Evolutionary conservation across 768 basidiomycete genomes (phyloP).

Genomic region (Termitomyces sp.): DNA sequence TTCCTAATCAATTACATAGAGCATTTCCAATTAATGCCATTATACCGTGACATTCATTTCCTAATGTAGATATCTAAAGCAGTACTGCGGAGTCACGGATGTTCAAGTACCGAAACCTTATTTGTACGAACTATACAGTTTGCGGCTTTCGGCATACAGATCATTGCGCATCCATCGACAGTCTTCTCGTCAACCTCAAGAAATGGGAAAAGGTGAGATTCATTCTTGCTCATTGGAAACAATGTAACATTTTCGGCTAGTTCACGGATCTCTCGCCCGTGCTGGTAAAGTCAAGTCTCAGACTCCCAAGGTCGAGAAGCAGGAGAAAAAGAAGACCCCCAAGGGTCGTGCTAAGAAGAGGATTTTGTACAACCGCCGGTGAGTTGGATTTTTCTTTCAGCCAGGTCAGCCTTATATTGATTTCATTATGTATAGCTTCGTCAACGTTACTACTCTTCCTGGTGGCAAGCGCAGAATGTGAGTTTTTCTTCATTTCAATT

Average conservation of each 20-base stretch:
- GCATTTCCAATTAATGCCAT: too few relatives aligned
- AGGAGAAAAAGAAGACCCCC: conserved; percentile 98
- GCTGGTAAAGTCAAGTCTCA: conserved; percentile 99
- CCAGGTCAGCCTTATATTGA: conserved; percentile 50
- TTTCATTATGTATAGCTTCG: conserved; percentile 59
- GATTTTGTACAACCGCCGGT: conserved; percentile 13
- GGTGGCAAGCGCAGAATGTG: conserved; percentile 96
- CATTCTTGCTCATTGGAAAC: not conserved
- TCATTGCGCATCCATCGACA: conserved; percentile 10
- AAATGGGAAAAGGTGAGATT: conserved; percentile 59
- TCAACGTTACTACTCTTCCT: conserved; percentile 86
- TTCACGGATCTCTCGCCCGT: conserved; percentile 99
- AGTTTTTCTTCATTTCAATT: conserved; percentile 25
- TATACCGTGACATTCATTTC: too few relatives aligned
- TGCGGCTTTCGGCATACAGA: not conserved
- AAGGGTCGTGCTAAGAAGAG: conserved; percentile 97
- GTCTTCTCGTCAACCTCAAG: conserved; percentile 34
- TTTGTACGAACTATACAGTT: not conserved
- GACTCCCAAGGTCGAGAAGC: conserved; percentile 95
- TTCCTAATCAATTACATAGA: too few relatives aligned
- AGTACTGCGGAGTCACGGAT: not conserved
- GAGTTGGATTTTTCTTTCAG: not conserved
- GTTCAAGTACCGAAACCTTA: not conserved
- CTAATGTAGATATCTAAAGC: not conserved
- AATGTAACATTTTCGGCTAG: conserved; percentile 30